A percentile compares a stretch with the other conserved stretches of the same genome.
Conservation (phyloP, 2,329 filamentous ascomycete genomes). For the Ilyonectria destructans region DNA sequence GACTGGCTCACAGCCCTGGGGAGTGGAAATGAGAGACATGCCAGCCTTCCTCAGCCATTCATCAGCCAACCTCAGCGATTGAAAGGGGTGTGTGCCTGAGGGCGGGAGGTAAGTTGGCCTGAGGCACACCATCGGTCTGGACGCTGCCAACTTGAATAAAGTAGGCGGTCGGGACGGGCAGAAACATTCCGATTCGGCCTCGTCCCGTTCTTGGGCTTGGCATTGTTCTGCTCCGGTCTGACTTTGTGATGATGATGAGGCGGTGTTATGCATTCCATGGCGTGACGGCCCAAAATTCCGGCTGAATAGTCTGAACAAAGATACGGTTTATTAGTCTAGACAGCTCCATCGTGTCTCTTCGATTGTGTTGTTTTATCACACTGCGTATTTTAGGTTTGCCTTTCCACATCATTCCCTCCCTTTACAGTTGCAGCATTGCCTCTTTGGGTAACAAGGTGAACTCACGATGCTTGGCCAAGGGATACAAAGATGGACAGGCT, state of each 20-base stretch:
- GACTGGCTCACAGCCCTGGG: slow-evolving; percentile 24
- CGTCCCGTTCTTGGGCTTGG: not conserved
- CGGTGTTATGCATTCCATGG: slow-evolving; percentile 3
- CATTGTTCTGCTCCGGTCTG: slow-evolving; percentile 1
- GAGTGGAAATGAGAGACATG: slow-evolving; percentile 32
- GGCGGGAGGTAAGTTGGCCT: not conserved
- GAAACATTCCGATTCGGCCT: not conserved
- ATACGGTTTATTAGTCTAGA: not conserved
- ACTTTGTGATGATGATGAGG: slow-evolving; percentile 1
- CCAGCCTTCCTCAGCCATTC: slow-evolving; percentile 3
- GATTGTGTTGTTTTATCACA: not conserved
- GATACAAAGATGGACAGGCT: not conserved
- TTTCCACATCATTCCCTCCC: slow-evolving; percentile 7
- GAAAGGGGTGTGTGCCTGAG: not conserved
- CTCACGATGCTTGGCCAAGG: not conserved
- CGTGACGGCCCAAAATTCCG: not conserved
- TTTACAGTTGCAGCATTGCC: not conserved
- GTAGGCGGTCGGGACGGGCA: not conserved
- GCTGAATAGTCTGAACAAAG: not conserved
- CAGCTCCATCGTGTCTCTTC: not conserved
- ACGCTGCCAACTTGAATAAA: not conserved
- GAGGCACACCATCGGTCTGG: not conserved
- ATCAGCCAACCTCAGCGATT: slow-evolving; percentile 9
- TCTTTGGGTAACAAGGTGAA: not conserved
- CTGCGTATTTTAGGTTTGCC: not conserved